Percentiles rank a stretch among this genome's conserved stretches.
Evolutionary conservation across 352 stramenopile genomes (phyloP).

Genomic region (Globisporangium canariense): DNA sequence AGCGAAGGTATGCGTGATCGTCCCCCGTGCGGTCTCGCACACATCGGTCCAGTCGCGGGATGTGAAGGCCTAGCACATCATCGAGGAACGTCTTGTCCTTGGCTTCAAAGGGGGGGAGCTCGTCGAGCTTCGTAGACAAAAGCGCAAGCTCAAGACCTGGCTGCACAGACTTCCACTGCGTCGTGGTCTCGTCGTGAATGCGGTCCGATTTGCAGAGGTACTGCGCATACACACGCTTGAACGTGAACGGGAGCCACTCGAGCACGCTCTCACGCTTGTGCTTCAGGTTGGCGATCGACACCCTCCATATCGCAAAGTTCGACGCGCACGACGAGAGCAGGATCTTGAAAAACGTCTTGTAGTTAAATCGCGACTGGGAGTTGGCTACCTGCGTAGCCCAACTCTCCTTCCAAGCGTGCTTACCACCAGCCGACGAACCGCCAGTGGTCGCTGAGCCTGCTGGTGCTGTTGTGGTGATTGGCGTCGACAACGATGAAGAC

Average conservation of each 20-base stretch:
- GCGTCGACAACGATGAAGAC: conserved; percentile 11
- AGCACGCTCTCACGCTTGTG: conserved; percentile 69
- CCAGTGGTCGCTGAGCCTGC: not conserved
- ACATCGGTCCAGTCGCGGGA: conserved; percentile 74
- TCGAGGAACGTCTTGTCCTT: conserved; percentile 73
- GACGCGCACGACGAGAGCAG: conserved; percentile 51
- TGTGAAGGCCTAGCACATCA: conserved; percentile 73
- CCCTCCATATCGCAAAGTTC: conserved; percentile 76
- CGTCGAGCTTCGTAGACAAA: conserved; percentile 44
- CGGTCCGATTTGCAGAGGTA: conserved; percentile 78
- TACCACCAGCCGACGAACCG: conserved; percentile 10
- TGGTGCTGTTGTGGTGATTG: not conserved
- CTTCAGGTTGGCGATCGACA: conserved; percentile 55
- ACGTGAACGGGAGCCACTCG: conserved; percentile 70
- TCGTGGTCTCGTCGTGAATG: conserved; percentile 66
- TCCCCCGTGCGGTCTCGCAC: conserved; percentile 77
- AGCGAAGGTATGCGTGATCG: conserved; percentile 81
- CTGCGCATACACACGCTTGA: conserved; percentile 67
- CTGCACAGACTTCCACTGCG: conserved; percentile 70
- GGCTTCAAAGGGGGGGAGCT: conserved; percentile 55
- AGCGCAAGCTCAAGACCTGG: conserved; percentile 73
- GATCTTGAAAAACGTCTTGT: conserved; percentile 72
- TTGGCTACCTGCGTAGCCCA: conserved; percentile 76
- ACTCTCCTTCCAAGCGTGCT: conserved; percentile 61
- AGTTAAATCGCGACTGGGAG: conserved; percentile 66